Evolutionary conservation across 768 basidiomycete species (phyloP), one percentile per base, ranked within the genome.

Genomic region (Tremella mesenterica): DNA sequence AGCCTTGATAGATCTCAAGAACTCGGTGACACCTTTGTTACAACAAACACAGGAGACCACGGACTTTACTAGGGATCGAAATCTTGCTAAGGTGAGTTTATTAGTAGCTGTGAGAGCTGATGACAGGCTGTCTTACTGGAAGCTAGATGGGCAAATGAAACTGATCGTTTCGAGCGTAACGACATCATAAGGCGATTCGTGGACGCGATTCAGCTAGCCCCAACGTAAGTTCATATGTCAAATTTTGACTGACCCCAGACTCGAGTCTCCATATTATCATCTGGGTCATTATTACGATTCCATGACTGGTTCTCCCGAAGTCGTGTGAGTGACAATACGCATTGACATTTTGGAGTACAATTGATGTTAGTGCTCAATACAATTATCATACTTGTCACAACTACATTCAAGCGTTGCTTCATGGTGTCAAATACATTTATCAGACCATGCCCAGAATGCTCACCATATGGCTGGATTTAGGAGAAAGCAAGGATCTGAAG

Each of bases 361-460:
- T 18, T 18, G 13, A 16, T 9, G 9, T 27, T 39, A 70, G 60
- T 39, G 60, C 61, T 26, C 20, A 7, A 16, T 59, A 55, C 58
- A 55, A 66, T 29, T 53, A 54, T 36, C 54, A 49, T 85, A 86
- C 18, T 73, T 90, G 64, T 78, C 78, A 65, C 76, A 79, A 58
- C 36, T 93, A 84, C 57, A 77, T 79, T 2, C 81, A 78, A 56
- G 85, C 91, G 1, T 82, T 92, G 43, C 77, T 77, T 64, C 75
- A 79, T 65, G 95, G 95, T 16, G 88, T 91, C 31, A 99, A 99
- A 77, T 95, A 85, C 70, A 84, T 93, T 21, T 97, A 93, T 71
- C 93, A 93, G 69, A 89, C 90, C 0, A 82, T 99, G 56, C 92
- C 95, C 0, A 83, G 95, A 34, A 78, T 96, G 57, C 78, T 99